Conservation (phyloP, 2,329 filamentous ascomycete genomes). For the Cercospora zeina region DNA sequence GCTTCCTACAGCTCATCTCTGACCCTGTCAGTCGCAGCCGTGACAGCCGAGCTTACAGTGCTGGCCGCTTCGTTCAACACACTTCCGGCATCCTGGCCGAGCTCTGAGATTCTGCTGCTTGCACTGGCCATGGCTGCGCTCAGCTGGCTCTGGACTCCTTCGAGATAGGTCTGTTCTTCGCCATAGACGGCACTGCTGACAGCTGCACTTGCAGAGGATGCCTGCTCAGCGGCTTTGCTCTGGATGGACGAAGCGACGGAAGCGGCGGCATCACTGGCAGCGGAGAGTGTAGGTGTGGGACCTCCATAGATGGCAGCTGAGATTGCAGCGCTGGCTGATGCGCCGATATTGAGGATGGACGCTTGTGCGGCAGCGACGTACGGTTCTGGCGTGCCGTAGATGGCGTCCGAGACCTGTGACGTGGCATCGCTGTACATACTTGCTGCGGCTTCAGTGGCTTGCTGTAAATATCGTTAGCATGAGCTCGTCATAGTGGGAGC, state of each 20-base stretch:
- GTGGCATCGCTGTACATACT: conserved; percentile 51
- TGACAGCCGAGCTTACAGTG: conserved; percentile 18
- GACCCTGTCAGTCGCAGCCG: not conserved
- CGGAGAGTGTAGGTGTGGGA: conserved; percentile 51
- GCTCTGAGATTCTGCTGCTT: conserved; percentile 45
- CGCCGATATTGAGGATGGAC: conserved; percentile 56
- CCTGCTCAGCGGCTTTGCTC: conserved; percentile 49
- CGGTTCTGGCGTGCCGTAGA: conserved; percentile 57
- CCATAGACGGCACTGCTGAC: conserved; percentile 53
- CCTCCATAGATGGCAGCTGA: conserved; percentile 60
- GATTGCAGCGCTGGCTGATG: conserved; percentile 57
- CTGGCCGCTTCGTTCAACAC: conserved; percentile 37
- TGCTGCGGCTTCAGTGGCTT: conserved; percentile 56
- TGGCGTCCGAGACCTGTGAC: conserved; percentile 45
- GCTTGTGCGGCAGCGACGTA: conserved; percentile 57
- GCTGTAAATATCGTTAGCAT: conserved; percentile 38
- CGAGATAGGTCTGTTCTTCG: conserved; percentile 53
- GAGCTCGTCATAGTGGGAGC: not conserved
- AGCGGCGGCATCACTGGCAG: conserved; percentile 47
- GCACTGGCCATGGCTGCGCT: conserved; percentile 48
- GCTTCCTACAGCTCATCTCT: not conserved
- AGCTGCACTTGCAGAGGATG: conserved; percentile 48
- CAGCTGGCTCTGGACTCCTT: conserved; percentile 48
- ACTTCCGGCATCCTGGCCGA: conserved; percentile 40
- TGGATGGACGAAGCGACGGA: conserved; percentile 50